Base-by-base conservation (phyloP, 768 basidiomycete species). In the Lyophyllum decastes region DNA sequence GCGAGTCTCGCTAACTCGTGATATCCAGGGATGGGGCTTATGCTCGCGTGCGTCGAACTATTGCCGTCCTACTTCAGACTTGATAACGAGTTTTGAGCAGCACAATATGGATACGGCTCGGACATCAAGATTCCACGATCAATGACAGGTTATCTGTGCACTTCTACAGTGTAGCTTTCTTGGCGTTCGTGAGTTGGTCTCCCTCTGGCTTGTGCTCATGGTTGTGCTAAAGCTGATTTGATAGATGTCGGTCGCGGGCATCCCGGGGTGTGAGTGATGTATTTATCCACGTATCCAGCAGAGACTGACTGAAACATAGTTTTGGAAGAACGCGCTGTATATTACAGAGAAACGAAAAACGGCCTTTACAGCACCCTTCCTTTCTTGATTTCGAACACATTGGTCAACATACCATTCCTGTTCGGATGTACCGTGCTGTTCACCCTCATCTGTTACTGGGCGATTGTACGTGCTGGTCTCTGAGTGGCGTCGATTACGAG, bases 221-320 rank as follows among this genome's bases (percentile, higher is more conserved):
- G 14, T 52, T 24, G 25, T 45, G 25, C 54, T 6, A 51, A 21
- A 27, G 24, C 57, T 34, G 45, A 11, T 22, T 33, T 3, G 46
- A 0, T 54, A 79, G 78, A 84, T 85, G 82, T 78, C 78, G 14
- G 84, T 86, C 3, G 83, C 84, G 22, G 84, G 84, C 19, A 85
- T 86, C 40, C 85, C 84, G 2, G 67, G 78, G 25, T 85, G 77
- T 78, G 59, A 43, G 73, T 61, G 2, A 22, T 41, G 21, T 11
- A 19, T 10, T 19, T 12, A 19, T 25, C 26, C 4, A 12, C 30
- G 27, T 26, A 14, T 19, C 9, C 17, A 4, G 26, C 22, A 30
- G 11, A n/a, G 21, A 3, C 41, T 27, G 14, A 43, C 24, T 4
- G 14, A 24, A 4, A 38, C n/a, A n/a, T 61, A 78, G 78, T 82